Evolutionary conservation across 169 alveolate genomes (phyloP), one percentile per base, ranked within the genome.

Genomic region (Babesia gibsoni): DNA sequence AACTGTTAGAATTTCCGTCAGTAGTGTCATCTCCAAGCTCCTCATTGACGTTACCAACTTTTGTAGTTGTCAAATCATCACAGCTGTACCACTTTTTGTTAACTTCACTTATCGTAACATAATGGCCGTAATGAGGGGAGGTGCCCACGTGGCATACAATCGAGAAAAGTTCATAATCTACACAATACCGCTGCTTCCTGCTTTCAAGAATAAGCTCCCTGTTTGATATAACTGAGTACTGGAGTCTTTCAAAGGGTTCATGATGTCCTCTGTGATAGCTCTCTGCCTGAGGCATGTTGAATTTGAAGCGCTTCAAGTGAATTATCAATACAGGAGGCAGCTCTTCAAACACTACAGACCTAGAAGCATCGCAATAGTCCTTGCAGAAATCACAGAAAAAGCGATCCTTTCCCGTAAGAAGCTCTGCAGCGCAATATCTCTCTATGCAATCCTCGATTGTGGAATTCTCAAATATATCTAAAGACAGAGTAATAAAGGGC

Each of bases 71-170:
- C n/a, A 33, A 48, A 43, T 77, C 86, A 32, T 77, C 86, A 50
- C 86, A 77, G 20, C 69, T 39, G 67, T 48, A 77, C 86, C 86
- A 77, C 12, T 39, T 45, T 2, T 67, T 74, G 27, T 58, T 73
- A 5, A 77, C 50, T 16, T 67, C 67, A 4, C 67, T 50, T 16
- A 58, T 27, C 33, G 70, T 65, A 16, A 67, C 50, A 42, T 77
- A 77, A 20, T 77, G 86, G 14, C 86, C 86, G 32, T 66, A 65
- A 46, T 67, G 27, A 14, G 86, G 86, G 37, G 86, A 77, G 5
- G 73, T 67, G 23, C 86, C 86, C 16, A 77, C 49, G 59, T 77
- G 86, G 1, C 30, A 42, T 18, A 77, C 63, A n/a, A 77, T 48
- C 9, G 86, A 59, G 59, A 77, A 77, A 18, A 77, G 68, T 48